Base-by-base conservation (phyloP, 2,329 filamentous ascomycete genomes). In the Teratosphaeria destructans region DNA sequence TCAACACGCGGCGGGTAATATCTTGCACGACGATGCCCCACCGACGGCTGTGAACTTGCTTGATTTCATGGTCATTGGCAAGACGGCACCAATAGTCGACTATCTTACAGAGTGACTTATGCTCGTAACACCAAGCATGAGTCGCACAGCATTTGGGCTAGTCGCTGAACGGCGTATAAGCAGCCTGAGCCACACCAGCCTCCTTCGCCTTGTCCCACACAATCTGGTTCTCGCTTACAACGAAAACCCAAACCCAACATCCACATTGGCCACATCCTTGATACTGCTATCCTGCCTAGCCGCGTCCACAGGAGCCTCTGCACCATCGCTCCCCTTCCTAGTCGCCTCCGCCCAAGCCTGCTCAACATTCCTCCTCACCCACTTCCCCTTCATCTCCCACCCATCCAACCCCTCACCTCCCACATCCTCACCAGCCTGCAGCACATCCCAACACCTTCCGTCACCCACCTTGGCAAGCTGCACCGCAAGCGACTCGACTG, bases 371-470 rank as follows among this genome's bases (percentile, higher is more conserved):
- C 53, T 60, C 61, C 65, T 60, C 23, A 66, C 61, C 62, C 58
- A 67, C 35, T 58, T 58, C 2, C 64, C 64, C 62, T 69, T 71
- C 59, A 62, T 58, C 12, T 61, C 61, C 62, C 65, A 71, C 5
- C 66, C 69, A 16, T 70, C 69, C n/a, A 70, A 56, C 10, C 52
- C 57, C 16, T 60, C 59, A 3, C 66, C 59, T 1, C 61, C 60
- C 5, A 61, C 34, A 32, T 73, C 70, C 34, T 69, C 68, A 5
- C 66, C 62, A 23, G 63, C 61, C 57, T 73, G 71, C 57, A 73
- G 56, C 5, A 72, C 65, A 60, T 73, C 71, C 71, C 71, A 73
- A 43, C 70, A 72, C 14, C 70, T 64, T 35, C 56, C 60, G 60
- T 73, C 71, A 3, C 65, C 63, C 1, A 64, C 59, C 5, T 37